A percentile compares a stretch with the other conserved stretches of the same genome.
Conservation (phyloP, 2,329 filamentous ascomycete genomes). For the Coniochaeta sp. region DNA sequence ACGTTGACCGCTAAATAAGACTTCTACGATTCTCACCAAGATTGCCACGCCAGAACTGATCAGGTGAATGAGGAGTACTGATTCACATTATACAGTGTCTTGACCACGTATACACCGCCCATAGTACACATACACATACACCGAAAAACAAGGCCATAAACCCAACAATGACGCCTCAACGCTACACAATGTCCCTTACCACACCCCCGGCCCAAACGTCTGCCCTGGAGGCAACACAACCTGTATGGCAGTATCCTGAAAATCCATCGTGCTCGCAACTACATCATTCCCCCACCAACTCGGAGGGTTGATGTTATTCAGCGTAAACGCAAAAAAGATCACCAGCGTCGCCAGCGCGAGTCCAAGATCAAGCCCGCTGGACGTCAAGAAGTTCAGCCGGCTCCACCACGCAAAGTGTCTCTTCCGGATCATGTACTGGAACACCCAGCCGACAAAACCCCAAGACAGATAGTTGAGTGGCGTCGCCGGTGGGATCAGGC, state of each 20-base stretch:
- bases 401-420: slow-evolving; percentile 64
- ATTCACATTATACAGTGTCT: neutral
- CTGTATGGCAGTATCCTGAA: slow-evolving; percentile 50
- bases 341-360: slow-evolving; percentile 59
- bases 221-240: slow-evolving; percentile 41
- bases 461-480: slow-evolving; percentile 70
- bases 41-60: neutral
- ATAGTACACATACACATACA: neutral
- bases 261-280: slow-evolving; percentile 54
- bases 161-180: neutral
- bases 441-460: slow-evolving; percentile 62
- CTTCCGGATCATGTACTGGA: slow-evolving; percentile 61
- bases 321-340: slow-evolving; percentile 62
- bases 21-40: neutral
- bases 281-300: slow-evolving; percentile 63
- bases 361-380: slow-evolving; percentile 61
- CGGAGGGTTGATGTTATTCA: slow-evolving; percentile 54
- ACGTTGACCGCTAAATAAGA: too few species aligned
- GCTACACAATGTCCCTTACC: slow-evolving; percentile 26
- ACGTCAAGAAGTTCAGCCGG: slow-evolving; percentile 65
- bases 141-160: neutral
- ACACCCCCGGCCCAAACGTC: slow-evolving; percentile 53
- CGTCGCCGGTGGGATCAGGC: slow-evolving; percentile 55
- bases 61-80: neutral
- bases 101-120: neutral